A percentile compares a stretch with the other conserved stretches of the same genome.
Evolutionary conservation across 1,139 yeast species (phyloP).

Genomic region (Nakaseomyces bracarensis): DNA sequence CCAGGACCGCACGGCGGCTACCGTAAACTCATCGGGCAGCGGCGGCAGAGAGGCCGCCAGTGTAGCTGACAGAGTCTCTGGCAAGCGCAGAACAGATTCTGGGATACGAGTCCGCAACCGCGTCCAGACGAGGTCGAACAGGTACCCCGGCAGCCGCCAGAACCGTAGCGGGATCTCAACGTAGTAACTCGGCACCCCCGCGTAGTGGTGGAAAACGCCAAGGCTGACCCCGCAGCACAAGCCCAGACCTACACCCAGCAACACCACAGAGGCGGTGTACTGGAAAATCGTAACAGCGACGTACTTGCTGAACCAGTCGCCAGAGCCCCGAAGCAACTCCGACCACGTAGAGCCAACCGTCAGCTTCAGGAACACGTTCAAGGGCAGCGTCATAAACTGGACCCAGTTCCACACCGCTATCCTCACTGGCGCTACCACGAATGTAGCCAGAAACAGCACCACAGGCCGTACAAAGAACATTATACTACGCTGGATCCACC

Average conservation of each 20-base stretch:
- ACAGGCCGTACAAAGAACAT: no score
- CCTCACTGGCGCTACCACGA: constrained; percentile 16
- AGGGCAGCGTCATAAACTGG: constrained; percentile 12
- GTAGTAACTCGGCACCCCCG: constrained; percentile 8
- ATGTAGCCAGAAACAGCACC: constrained; percentile 3
- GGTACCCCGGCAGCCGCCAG: constrained; percentile 3
- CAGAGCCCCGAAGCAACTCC: constrained; percentile 10
- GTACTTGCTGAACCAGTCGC: constrained; percentile 9
- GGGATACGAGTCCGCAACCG: neutral
- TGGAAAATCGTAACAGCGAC: constrained; percentile 12
- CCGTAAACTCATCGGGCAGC: no score
- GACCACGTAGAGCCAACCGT: constrained; percentile 12
- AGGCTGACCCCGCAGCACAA: neutral
- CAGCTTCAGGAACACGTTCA: constrained; percentile 8
- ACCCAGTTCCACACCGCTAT: constrained; percentile 16
- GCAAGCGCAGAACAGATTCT: neutral
- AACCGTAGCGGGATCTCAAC: constrained; percentile 6
- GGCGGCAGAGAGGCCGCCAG: no score
- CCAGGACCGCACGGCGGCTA: neutral
- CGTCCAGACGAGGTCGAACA: neutral
- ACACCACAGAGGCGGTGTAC: constrained; percentile 11
- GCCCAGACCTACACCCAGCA: constrained; percentile 6
- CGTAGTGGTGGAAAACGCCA: constrained; percentile 6
- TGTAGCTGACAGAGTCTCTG: no score
- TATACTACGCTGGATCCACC: no score